Conservation (phyloP, 441 rosid genomes). For the Raphanus hybrid region DNA sequence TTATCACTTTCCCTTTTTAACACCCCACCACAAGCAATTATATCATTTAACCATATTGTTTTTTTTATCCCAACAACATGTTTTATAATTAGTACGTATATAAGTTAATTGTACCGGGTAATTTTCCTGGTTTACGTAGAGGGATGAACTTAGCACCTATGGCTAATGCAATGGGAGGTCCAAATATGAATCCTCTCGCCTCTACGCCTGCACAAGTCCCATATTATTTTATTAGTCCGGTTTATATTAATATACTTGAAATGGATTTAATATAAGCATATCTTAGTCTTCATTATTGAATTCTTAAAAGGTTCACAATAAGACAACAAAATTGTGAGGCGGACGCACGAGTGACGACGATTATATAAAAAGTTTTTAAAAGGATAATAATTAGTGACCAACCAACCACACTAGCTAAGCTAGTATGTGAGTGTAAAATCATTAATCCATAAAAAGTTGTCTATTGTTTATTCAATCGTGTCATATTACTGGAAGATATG, state of each 20-base stretch:
- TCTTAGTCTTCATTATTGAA: not conserved
- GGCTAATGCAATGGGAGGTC: conserved; percentile 83
- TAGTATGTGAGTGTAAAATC: conserved; percentile 24
- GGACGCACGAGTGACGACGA: conserved; percentile 19
- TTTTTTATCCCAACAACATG: too few species aligned
- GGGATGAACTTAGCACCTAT: conserved; percentile 89
- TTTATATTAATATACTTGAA: not conserved
- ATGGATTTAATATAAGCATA: not conserved
- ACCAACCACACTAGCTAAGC: conserved; percentile 33
- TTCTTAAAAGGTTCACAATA: conserved; percentile 16
- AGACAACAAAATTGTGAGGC: not conserved
- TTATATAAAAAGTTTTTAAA: not conserved
- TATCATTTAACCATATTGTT: not conserved
- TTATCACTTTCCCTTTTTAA: conserved; percentile 68
- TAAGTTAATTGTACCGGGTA: conserved; percentile 59
- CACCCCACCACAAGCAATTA: not conserved
- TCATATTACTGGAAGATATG: conserved; percentile 24
- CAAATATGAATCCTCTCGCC: conserved; percentile 94
- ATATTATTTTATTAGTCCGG: not conserved
- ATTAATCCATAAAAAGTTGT: conserved; percentile 23
- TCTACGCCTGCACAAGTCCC: conserved; percentile 60
- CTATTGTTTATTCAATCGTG: conserved; percentile 35
- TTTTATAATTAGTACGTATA: not conserved
- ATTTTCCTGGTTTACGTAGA: conserved; percentile 73
- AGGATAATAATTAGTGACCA: conserved; percentile 37